Evolutionary conservation across 306 rosid species (phyloP), one percentile per base, ranked within the genome.

Genomic region (Leucaena leucocephala): DNA sequence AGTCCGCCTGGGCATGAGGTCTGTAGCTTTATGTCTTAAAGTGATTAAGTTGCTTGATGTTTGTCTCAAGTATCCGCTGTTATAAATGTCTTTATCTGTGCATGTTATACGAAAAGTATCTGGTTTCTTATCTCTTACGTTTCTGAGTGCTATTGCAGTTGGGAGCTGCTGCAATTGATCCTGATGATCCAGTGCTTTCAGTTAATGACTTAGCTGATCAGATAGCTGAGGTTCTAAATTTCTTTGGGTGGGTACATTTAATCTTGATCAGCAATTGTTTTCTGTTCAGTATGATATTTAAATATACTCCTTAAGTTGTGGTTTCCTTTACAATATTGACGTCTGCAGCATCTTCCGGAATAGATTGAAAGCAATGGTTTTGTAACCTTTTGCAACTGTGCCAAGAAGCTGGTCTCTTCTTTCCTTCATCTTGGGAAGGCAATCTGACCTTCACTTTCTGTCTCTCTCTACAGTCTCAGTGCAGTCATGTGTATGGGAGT

Each of bases 1-100:
- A 95, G 96, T 87, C 99, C 99, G 63, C 99, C 98, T 11, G 99
- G 99, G 42, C 99, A 90, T 64, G 99, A 95, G 99, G 99, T 95
- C 27, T 27, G 27, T 88, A 76, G 83, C 62, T 86, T 52, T 65
- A 79, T 74, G 76, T 78, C 80, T 85, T 58, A 66, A 75, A 83
- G 83, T 22, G 57, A 52, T 39, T 15, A 5, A 74, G 54, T 76
- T 76, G 65, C 69, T 78, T 74, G 76, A 33, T 82, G 22, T 68
- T 44, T 67, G 72, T 78, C 59, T 68, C n/a, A 21, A 69, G 34
- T 55, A 39, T 54, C 54, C 33, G 40, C 44, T 80, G 12, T 61
- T 73, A 27, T 67, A 33, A 43, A 77, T 65, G n/a, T 83, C 38
- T 63, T 19, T 38, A 35, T 72, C 50, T 71, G 62, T 80, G 54